Evolutionary conservation across 2,329 filamentous ascomycete species (phyloP).

Genomic region (Arthrobotrys conoides): DNA sequence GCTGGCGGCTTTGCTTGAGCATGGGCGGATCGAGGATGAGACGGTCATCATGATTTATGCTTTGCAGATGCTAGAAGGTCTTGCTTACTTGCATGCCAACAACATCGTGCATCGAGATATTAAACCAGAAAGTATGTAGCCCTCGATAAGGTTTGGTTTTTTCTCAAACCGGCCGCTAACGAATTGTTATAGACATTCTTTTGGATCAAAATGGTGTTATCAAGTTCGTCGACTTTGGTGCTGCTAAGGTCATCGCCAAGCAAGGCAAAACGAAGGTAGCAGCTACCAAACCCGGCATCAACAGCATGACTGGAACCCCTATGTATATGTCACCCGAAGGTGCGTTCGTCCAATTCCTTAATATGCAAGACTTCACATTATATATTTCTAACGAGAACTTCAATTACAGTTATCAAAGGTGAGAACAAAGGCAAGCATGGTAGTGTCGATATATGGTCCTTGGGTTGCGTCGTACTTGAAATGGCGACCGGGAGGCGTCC

Average conservation of each 20-base stretch:
- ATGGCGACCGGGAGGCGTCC: conserved; percentile 96
- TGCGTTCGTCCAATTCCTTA: conserved; percentile 18
- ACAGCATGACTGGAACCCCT: conserved; percentile 93
- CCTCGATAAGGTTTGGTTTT: conserved; percentile 1
- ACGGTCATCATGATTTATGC: conserved; percentile 98
- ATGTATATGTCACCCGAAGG: conserved; percentile 99
- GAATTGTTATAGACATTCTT: conserved; percentile 78
- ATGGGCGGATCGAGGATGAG: conserved; percentile 97
- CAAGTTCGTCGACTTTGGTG: conserved; percentile 99
- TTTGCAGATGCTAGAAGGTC: conserved; percentile 90
- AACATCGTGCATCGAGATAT: conserved; percentile 96
- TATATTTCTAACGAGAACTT: background rate
- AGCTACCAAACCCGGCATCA: conserved; percentile 75
- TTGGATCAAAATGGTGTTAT: conserved; percentile 98
- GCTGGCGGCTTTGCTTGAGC: conserved; percentile 87
- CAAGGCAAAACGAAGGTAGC: conserved; percentile 88
- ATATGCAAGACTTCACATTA: background rate
- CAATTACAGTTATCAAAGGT: conserved; percentile 82
- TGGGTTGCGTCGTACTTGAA: conserved; percentile 95
- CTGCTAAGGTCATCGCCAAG: conserved; percentile 94
- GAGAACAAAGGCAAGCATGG: conserved; percentile 84
- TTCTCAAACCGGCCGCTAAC: conserved; percentile 62
- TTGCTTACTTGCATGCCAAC: conserved; percentile 92
- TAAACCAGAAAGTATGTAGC: conserved; percentile 89
- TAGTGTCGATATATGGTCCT: conserved; percentile 93